phyloP scores from a whole-genome alignment of 1,284 basidiomycete species.

The Lignosus rhinocerotis region DNA sequence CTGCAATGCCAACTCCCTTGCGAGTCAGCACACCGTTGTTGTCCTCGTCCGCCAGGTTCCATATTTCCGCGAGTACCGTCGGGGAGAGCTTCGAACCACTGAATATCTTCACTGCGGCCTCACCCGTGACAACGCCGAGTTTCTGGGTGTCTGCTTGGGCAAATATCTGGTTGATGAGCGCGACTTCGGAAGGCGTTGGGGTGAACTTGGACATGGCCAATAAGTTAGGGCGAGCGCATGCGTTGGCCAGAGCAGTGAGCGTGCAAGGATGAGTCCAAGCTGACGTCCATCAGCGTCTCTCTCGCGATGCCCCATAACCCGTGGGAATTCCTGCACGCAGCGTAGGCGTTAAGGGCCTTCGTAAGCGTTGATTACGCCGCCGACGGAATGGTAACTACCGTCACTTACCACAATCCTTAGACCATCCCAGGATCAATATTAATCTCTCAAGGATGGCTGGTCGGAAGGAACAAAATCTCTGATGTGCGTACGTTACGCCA shows the following conservation, averaged over 20 bases:
- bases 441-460: too few relatives aligned
- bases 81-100: slow-evolving; percentile 77
- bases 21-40: slow-evolving; percentile 91
- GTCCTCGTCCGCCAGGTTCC: slow-evolving; percentile 89
- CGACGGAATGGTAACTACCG: neutral
- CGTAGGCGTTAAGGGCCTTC: too few relatives aligned
- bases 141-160: slow-evolving; percentile 70
- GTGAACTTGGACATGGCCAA: slow-evolving; percentile 62
- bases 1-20: slow-evolving; percentile 83
- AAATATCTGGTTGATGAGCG: slow-evolving; percentile 73
- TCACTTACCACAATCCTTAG: neutral
- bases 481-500: too few relatives aligned
- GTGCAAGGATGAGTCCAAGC: slow-evolving; percentile 12
- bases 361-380: neutral
- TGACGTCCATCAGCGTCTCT: slow-evolving; percentile 22
- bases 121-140: slow-evolving; percentile 81
- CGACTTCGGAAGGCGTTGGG: slow-evolving; percentile 65
- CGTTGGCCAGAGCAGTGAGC: slow-evolving; percentile 18
- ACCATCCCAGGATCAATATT: too few relatives aligned
- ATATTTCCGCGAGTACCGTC: slow-evolving; percentile 88
- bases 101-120: slow-evolving; percentile 82
- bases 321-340: slow-evolving; percentile 9
- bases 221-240: slow-evolving; percentile 16
- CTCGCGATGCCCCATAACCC: neutral
- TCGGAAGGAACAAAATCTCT: too few relatives aligned